These are phyloP conservation scores for Oryza rufipogon DNA, from an alignment of 176 grass and related monocot genomes.

Conservation along the genomic window DNA sequence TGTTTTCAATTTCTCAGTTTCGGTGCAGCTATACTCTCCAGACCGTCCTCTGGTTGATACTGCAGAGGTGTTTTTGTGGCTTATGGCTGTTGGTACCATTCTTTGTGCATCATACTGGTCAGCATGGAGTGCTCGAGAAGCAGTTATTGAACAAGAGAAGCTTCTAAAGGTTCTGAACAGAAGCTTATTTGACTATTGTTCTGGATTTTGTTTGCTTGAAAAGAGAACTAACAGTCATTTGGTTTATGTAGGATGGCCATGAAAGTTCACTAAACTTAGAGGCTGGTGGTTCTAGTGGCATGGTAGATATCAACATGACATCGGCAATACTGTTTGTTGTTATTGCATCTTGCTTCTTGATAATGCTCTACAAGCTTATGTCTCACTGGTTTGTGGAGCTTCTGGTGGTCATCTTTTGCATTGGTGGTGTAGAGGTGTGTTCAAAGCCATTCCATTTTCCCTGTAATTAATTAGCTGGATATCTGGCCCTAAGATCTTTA, in stretches of 20 bases:
- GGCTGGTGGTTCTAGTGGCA: conserved; percentile 62
- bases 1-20: conserved; percentile 54
- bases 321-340: conserved; percentile 91
- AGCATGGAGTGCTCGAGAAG: conserved; percentile 89
- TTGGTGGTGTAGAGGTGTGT: conserved; percentile 92
- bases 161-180: conserved; percentile 74
- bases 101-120: conserved; percentile 99
- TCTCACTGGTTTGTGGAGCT: conserved; percentile 94
- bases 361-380: conserved; percentile 92
- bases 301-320: conserved; percentile 85
- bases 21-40: conserved; percentile 91
- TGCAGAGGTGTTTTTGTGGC: conserved; percentile 97
- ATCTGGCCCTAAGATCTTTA: conserved; percentile 4
- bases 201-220: conserved; percentile 21
- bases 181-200: conserved; percentile 32
- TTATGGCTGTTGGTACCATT: conserved; percentile 99
- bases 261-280: conserved; percentile 62
- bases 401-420: conserved; percentile 96
- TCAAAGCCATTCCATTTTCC: conserved; percentile 15
- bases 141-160: conserved; percentile 85
- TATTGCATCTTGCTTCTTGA: conserved; percentile 89
- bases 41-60: conserved; percentile 91
- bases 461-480: conserved; percentile 30
- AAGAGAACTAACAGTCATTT: conserved; percentile 13
- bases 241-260: conserved; percentile 70